Conservation (phyloP, 2,329 filamentous ascomycete genomes). For the Colletotrichum tamarilloi region DNA sequence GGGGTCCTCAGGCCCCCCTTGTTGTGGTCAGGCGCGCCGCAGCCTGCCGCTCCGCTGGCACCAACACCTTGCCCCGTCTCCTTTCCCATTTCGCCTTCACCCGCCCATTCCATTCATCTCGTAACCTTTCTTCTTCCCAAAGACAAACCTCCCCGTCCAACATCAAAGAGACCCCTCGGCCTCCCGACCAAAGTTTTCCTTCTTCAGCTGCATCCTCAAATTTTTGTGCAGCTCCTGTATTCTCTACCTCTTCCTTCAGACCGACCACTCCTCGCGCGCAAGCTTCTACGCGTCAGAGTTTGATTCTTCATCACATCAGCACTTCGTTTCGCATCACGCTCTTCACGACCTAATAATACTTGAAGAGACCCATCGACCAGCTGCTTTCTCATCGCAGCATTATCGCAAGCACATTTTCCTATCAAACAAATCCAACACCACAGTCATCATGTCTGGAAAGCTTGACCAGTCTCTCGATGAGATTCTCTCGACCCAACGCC, state of each 20-base stretch:
- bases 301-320: slow-evolving; percentile 6
- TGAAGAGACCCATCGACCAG: slow-evolving; percentile 15
- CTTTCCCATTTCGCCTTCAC: slow-evolving; percentile 32
- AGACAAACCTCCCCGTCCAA: slow-evolving; percentile 1
- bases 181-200: slow-evolving; percentile 5
- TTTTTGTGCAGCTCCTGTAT: slow-evolving; percentile 22
- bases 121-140: slow-evolving; percentile 19
- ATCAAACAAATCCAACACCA: background rate
- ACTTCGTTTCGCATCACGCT: slow-evolving; percentile 17
- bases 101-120: slow-evolving; percentile 10
- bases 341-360: slow-evolving; percentile 1
- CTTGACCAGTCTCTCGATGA: slow-evolving; percentile 97
- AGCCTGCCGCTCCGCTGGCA: slow-evolving; percentile 21
- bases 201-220: slow-evolving; percentile 12
- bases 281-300: slow-evolving; percentile 23
- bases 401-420: background rate
- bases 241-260: background rate
- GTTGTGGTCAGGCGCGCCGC: slow-evolving; percentile 34
- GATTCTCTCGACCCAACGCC: slow-evolving; percentile 84
- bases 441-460: slow-evolving; percentile 85
- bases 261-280: slow-evolving; percentile 23
- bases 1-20: slow-evolving; percentile 17
- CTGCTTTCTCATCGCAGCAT: slow-evolving; percentile 20
- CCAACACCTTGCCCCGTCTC: slow-evolving; percentile 15
- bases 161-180: background rate